Conservation (phyloP, 2,329 filamentous ascomycete genomes). For the Ceratocystis harringtonii region DNA sequence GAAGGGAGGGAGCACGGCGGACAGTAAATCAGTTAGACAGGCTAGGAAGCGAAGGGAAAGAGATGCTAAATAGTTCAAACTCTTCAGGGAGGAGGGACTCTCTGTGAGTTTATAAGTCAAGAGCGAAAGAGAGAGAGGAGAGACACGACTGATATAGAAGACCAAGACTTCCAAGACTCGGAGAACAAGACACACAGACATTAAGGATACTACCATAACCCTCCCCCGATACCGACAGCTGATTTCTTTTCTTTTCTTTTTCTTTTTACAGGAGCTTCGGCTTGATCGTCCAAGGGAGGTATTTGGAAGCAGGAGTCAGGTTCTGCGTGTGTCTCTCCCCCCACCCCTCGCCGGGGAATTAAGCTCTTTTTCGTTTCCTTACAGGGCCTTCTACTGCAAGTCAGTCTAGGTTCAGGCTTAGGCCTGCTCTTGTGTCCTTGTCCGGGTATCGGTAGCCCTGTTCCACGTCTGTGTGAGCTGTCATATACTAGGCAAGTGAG, state of each 20-base stretch:
- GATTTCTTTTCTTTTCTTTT: neutral
- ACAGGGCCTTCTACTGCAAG: neutral
- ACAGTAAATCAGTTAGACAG: neutral
- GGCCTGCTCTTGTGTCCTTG: neutral
- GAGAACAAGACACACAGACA: neutral
- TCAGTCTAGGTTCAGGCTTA: neutral
- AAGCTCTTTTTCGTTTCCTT: neutral
- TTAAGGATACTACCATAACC: neutral
- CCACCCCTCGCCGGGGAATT: neutral
- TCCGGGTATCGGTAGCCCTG: neutral
- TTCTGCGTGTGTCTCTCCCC: neutral
- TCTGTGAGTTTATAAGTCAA: neutral
- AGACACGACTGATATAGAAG: neutral
- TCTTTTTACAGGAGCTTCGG: neutral
- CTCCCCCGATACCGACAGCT: neutral
- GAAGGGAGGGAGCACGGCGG: neutral
- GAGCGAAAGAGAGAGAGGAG: neutral
- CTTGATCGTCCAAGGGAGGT: neutral
- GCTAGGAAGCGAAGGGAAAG: neutral
- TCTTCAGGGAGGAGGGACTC: neutral
- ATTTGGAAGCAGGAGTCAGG: neutral
- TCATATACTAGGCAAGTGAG: neutral
- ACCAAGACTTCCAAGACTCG: neutral
- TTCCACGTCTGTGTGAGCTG: constrained; percentile 4
- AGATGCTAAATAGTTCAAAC: neutral